These are phyloP conservation scores for Boeremia exigua DNA, from an alignment of 2,329 filamentous ascomycete genomes.

Conservation along the genomic window DNA sequence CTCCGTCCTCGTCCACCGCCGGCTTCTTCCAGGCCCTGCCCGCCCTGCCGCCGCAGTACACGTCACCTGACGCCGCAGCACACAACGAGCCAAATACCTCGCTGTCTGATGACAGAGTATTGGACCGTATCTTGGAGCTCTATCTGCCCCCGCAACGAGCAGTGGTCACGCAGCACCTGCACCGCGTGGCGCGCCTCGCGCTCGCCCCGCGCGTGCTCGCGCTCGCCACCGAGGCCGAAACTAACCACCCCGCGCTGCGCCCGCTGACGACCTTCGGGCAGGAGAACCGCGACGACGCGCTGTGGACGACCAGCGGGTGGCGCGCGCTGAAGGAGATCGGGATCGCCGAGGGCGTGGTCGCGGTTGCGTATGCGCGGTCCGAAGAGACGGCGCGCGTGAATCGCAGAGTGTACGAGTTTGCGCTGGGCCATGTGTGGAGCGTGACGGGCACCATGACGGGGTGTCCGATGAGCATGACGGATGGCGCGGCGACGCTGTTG, in stretches of 20 bases:
- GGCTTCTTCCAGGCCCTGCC: conserved; percentile 43
- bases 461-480: conserved; percentile 72
- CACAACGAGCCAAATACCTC: not conserved
- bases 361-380: conserved; percentile 64
- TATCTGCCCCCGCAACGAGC: conserved; percentile 25
- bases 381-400: conserved; percentile 55
- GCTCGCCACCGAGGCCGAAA: conserved; percentile 63
- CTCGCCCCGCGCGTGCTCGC: conserved; percentile 21
- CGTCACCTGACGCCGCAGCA: conserved; percentile 7
- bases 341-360: conserved; percentile 64
- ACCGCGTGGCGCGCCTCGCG: conserved; percentile 28
- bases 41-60: conserved; percentile 34
- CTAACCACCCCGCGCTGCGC: conserved; percentile 66
- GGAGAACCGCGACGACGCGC: conserved; percentile 58
- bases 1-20: conserved; percentile 34
- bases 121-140: conserved; percentile 32
- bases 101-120: conserved; percentile 28
- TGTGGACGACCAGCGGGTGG: conserved; percentile 73
- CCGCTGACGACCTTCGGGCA: conserved; percentile 67
- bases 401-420: conserved; percentile 66
- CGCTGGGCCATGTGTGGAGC: conserved; percentile 65
- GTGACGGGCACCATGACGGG: conserved; percentile 66
- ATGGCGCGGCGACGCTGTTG: conserved; percentile 57
- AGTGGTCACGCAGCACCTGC: conserved; percentile 22
- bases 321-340: conserved; percentile 65